phyloP scores from a whole-genome alignment of 2,329 filamentous ascomycete genomes.

The Stachybotrys elegans region DNA sequence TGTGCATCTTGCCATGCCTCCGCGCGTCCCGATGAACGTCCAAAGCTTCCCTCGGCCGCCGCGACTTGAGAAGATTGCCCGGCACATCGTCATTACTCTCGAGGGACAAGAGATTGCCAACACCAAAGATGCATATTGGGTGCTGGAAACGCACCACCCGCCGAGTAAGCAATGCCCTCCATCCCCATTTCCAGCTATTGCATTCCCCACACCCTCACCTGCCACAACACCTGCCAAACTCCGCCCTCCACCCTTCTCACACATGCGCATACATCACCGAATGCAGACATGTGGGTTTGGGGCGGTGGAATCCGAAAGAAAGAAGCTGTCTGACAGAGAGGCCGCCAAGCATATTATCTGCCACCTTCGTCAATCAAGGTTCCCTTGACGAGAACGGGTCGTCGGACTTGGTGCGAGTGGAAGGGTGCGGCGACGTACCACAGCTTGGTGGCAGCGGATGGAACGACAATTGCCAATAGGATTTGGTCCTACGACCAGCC shows the following conservation, averaged over 20 bases:
- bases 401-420: conserved; percentile 52
- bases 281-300: no score
- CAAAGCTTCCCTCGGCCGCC: conserved; percentile 55
- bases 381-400: conserved; percentile 38
- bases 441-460: conserved; percentile 34
- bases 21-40: conserved; percentile 53
- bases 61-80: conserved; percentile 44
- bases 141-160: conserved; percentile 57
- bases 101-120: conserved; percentile 50
- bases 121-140: conserved; percentile 55
- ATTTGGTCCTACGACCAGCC: conserved; percentile 57
- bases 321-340: no score
- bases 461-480: conserved; percentile 40
- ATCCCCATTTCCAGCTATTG: neutral
- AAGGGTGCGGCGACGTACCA: conserved; percentile 58
- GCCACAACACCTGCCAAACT: no score
- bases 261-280: no score
- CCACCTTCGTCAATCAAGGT: conserved; percentile 44
- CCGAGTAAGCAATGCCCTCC: conserved; percentile 39
- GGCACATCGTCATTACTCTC: conserved; percentile 54
- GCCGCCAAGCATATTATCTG: conserved; percentile 51
- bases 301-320: no score
- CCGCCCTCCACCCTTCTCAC: no score
- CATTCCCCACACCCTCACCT: neutral
- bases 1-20: no score